These are phyloP conservation scores for Aureobasidium sp. DNA, from an alignment of 2,329 filamentous ascomycete genomes.

Conservation along the genomic window DNA sequence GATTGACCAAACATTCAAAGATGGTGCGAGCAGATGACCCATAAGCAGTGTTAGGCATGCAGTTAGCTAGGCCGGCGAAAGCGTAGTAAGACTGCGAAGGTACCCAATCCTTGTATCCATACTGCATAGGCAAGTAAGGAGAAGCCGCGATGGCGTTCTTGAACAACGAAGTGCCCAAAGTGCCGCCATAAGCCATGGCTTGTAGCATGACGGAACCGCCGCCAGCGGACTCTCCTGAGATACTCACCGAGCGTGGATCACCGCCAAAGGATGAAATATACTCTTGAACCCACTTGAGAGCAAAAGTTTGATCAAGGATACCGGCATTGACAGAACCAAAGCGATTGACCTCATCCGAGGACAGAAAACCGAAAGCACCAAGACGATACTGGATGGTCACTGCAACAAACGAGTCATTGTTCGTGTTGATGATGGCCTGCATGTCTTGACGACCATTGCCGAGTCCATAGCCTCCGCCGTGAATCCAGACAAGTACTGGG, in stretches of 20 bases:
- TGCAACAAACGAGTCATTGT: conserved; percentile 32
- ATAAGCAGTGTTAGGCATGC: conserved; percentile 28
- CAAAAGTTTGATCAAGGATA: conserved; percentile 42
- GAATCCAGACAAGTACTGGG: conserved; percentile 41
- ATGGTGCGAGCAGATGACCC: conserved; percentile 28
- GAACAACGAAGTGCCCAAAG: conserved; percentile 24
- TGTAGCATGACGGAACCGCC: conserved; percentile 35
- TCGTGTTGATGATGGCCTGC: conserved; percentile 39
- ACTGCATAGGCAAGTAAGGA: conserved; percentile 49
- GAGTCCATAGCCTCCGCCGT: conserved; percentile 35
- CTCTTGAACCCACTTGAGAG: conserved; percentile 45
- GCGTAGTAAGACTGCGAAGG: conserved; percentile 42
- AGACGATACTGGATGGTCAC: conserved; percentile 29
- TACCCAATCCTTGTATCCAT: conserved; percentile 40
- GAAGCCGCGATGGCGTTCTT: conserved; percentile 33
- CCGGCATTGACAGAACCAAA: conserved; percentile 35
- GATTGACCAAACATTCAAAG: conserved; percentile 38
- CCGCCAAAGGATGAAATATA: conserved; percentile 44
- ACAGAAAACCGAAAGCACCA: conserved; percentile 41
- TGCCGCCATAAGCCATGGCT: conserved; percentile 25
- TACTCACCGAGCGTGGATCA: conserved; percentile 39
- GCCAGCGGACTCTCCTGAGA: conserved; percentile 35
- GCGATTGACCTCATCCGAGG: conserved; percentile 31
- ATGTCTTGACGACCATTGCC: conserved; percentile 35
- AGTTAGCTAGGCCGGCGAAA: conserved; percentile 39